Base-by-base conservation (phyloP, 768 basidiomycete genomes). In the Leucocoprinus sp. region DNA sequence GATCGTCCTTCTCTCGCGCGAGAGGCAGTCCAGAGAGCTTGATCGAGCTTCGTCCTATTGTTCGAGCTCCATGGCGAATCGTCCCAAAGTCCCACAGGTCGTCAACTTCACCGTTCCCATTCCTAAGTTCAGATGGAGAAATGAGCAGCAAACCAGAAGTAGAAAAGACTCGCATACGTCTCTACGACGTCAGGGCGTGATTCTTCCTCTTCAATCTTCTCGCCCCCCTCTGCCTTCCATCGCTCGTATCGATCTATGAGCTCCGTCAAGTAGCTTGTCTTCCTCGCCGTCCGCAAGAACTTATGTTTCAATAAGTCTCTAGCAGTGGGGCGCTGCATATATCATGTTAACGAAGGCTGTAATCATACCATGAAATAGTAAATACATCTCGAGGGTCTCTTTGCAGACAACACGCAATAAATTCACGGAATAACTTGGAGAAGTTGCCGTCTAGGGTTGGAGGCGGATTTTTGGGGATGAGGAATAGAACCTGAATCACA, bases 61-160 rank as follows among this genome's bases (percentile, higher is more conserved):
- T 88, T 53, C 73, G 66, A 36, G 72, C 65, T 34, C 76, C 77
- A 56, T 92, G 83, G 46, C 89, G 85, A 37, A 98, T 84, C 6
- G 95, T 98, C 11, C 95, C 95, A 64, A 97, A 96, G 60, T 98
- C 95, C 95, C 95, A 98, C 26, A 97, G 67, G 52, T 93, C 91
- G 42, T 89, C 88, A 2, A 75, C 71, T 53, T 86, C 84, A 28
- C 71, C 73, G 44, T 69, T 69, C 9, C 66, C 60, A 39, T 71
- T 69, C 38, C 82, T 84, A 50, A 28, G 45, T 39, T 22, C 33
- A 23, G 42, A 37, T 35, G 23, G 33, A 21, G 31, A 37, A 47
- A 18, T 38, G 18, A 37, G 19, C 23, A 23, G n/a, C 37, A 31
- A 44, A 44, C 40, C 48, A 18, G 36, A 40, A 47, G 33, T 23